A percentile compares a stretch with the other conserved stretches of the same genome.
These are phyloP conservation scores for Arabidopsis thaliana DNA, from an alignment of 345 rosid genomes.

Conservation along the genomic window DNA sequence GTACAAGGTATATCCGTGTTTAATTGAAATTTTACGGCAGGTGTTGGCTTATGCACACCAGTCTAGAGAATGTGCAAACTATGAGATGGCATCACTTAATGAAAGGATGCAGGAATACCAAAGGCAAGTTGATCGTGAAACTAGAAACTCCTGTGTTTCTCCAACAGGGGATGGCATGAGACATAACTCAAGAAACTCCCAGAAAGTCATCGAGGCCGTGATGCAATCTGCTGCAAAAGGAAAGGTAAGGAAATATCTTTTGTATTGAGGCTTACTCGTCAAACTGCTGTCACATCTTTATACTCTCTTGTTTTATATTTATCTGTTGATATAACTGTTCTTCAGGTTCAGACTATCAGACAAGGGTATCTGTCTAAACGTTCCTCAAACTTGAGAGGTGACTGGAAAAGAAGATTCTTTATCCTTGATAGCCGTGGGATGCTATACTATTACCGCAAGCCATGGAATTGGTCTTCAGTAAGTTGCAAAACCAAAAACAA, in stretches of 20 bases:
- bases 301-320: constrained; percentile 8
- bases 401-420: constrained; percentile 86
- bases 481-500: constrained; percentile 41
- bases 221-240: constrained; percentile 81
- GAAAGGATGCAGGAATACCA: constrained; percentile 79
- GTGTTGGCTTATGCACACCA: constrained; percentile 81
- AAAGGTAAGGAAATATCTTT: constrained; percentile 52
- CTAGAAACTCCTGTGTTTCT: constrained; percentile 49
- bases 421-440: constrained; percentile 84
- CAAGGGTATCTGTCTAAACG: constrained; percentile 86
- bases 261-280: constrained; percentile 2
- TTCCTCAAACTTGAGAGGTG: constrained; percentile 82
- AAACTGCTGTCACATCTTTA: constrained; percentile 6
- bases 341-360: constrained; percentile 78
- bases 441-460: constrained; percentile 85
- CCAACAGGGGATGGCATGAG: constrained; percentile 52
- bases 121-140: constrained; percentile 67
- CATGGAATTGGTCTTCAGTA: constrained; percentile 64
- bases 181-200: constrained; percentile 58
- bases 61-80: constrained; percentile 80
- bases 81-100: constrained; percentile 72
- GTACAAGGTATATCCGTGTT: not conserved
- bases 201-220: constrained; percentile 74
- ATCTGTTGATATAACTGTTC: constrained; percentile 15
- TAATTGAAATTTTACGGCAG: constrained; percentile 45